Percentiles rank a stretch among this genome's conserved stretches.
phyloP scores from a whole-genome alignment of 164 flowering plant genomes.

The Magnolia sinica region DNA sequence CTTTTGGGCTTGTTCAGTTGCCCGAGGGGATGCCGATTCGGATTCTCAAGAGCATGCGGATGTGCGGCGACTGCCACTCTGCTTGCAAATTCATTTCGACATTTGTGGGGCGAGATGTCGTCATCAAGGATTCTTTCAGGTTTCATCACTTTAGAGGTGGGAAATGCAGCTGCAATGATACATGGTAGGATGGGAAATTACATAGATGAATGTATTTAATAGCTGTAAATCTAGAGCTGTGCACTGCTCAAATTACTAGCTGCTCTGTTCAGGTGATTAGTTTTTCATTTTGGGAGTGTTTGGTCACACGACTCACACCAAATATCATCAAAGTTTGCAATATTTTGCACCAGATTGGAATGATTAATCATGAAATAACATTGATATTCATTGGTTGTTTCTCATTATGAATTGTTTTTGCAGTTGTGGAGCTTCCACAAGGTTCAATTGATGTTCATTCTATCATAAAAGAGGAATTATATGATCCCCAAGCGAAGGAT shows the following conservation, averaged over 20 bases:
- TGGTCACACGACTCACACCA: background rate
- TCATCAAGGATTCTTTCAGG: slow-evolving; percentile 28
- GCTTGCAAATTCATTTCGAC: slow-evolving; percentile 38
- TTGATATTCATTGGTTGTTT: no score
- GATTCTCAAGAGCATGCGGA: slow-evolving; percentile 25
- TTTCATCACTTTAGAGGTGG: slow-evolving; percentile 40
- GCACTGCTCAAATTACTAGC: background rate
- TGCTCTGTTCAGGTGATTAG: background rate
- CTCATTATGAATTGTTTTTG: no score
- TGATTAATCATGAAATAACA: background rate
- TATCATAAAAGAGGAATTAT: no score
- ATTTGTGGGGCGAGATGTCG: slow-evolving; percentile 23
- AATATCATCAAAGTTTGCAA: background rate
- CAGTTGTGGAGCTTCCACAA: no score
- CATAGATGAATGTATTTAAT: background rate
- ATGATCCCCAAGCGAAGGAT: no score
- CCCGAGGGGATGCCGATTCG: slow-evolving; percentile 24
- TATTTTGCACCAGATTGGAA: background rate
- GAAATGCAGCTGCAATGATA: slow-evolving; percentile 35
- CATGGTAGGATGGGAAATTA: slow-evolving; percentile 24
- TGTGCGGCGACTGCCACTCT: slow-evolving; percentile 39
- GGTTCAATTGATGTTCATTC: no score
- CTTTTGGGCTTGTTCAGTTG: slow-evolving; percentile 27
- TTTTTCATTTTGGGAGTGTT: background rate
- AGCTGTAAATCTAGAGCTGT: background rate